Evolutionary conservation across 2,329 filamentous ascomycete genomes (phyloP), one percentile per base, ranked within the genome.

Genomic region (Sporothrix brasiliensis): DNA sequence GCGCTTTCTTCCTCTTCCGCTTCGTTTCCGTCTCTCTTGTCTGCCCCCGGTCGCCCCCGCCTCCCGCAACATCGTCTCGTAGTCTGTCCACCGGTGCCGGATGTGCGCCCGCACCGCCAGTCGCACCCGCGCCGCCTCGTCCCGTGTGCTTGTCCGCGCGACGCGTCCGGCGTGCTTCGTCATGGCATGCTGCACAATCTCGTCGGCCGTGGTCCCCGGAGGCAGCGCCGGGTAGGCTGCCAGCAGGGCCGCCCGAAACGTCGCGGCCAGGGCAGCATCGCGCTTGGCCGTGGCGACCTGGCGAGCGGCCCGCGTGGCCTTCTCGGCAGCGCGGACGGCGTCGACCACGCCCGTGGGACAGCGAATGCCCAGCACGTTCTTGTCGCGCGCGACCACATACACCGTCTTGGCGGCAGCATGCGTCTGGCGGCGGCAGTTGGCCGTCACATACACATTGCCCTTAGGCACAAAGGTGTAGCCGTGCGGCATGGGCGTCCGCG

Each of bases 61-160:
- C 39, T 5, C 65, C 19, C 70, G 71, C 69, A 84, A 71, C 54
- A 83, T 72, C 49, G 67, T 56, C 16, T 86, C 83, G 70, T 87
- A 87, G 1, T 77, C 73, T 0, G 84, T 86, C 58, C 84, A 79
- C 3, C 70, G 73, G 73, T 87, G 85, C 7, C 85, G 79, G 4
- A 84, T 79, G 72, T 86, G 82, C 3, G 85, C 85, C 27, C 80
- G 76, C 14, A 86, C 83, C 2, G 83, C 85, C 30, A 85, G 78
- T 60, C 76, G 73, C 4, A 81, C 83, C 73, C 80, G 84, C 16
- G 78, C 74, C 7, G 77, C 75, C 49, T 83, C 60, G 0, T 76
- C 75, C 6, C 84, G 74, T 58, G 72, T 81, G 1, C 75, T 76
- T 1, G 80, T 82, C 67, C 85, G 77, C 2, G 84, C 85, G 1